Evolutionary conservation across 805 yeast genomes (phyloP).

Genomic region (Ogataea nitratoaversa): DNA sequence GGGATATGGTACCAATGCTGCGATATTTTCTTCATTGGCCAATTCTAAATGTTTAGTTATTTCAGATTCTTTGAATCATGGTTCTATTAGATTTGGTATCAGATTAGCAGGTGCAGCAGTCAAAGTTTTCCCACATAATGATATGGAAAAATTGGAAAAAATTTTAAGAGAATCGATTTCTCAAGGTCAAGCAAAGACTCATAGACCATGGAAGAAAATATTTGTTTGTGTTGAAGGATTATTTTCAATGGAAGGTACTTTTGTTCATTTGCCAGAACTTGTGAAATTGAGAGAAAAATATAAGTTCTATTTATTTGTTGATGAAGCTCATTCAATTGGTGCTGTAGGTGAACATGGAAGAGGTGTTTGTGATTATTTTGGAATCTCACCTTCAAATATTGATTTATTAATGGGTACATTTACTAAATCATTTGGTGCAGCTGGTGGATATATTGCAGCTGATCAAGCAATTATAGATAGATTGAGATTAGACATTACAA

Average conservation of each 20-base stretch:
- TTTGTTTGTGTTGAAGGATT: conserved; percentile 87
- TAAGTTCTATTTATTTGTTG: conserved; percentile 85
- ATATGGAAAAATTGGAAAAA: conserved; percentile 74
- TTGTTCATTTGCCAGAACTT: conserved; percentile 74
- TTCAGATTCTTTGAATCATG: conserved; percentile 92
- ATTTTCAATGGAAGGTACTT: conserved; percentile 89
- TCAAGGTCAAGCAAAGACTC: conserved; percentile 91
- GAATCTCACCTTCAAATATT: conserved; percentile 66
- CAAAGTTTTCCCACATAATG: conserved; percentile 87
- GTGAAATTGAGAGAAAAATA: conserved; percentile 76
- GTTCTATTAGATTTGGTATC: conserved; percentile 92
- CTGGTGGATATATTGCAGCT: conserved; percentile 96
- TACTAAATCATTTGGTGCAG: conserved; percentile 97
- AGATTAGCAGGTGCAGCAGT: conserved; percentile 91
- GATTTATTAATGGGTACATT: conserved; percentile 97
- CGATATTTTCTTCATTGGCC: conserved; percentile 74
- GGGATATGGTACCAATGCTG: conserved; percentile 96
- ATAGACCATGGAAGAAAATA: conserved; percentile 93
- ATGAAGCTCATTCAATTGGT: conserved; percentile 98
- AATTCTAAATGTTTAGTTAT: conserved; percentile 87
- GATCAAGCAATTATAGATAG: conserved; percentile 64
- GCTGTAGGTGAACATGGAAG: conserved; percentile 95
- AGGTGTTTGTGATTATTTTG: conserved; percentile 93
- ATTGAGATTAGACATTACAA: conserved; percentile 67
- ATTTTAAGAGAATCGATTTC: conserved; percentile 79